Conservation (phyloP, 257 asterid species). For the Solanum neorickii region DNA sequence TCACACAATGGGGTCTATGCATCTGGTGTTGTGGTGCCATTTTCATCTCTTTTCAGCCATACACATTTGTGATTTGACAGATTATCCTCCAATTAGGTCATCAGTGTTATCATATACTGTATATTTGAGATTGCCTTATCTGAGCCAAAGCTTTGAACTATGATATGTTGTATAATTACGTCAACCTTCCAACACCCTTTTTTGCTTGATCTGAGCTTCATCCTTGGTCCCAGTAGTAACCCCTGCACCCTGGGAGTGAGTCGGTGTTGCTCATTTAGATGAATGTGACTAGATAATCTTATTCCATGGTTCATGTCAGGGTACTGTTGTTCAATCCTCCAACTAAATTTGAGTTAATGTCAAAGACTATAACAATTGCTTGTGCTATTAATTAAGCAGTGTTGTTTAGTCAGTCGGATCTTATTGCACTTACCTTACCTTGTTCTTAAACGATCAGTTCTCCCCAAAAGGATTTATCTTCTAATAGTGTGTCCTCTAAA, state of each 20-base stretch:
- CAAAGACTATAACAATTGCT: background rate
- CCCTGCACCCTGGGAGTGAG: background rate
- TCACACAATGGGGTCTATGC: background rate
- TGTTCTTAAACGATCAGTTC: background rate
- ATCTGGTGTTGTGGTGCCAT: background rate
- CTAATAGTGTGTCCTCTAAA: background rate
- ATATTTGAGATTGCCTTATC: background rate
- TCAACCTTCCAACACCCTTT: background rate
- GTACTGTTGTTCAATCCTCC: background rate
- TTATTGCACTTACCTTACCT: background rate
- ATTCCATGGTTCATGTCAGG: background rate
- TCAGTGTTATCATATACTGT: background rate
- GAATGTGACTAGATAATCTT: background rate
- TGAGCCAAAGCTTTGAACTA: background rate
- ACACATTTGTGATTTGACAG: background rate
- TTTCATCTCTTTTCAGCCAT: background rate
- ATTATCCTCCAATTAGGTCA: background rate
- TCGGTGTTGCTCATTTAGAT: background rate
- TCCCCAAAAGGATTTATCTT: background rate
- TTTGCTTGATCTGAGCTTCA: background rate
- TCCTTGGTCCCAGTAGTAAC: background rate
- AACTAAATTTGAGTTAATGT: background rate
- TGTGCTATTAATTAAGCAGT: background rate
- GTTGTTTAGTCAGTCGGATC: background rate
- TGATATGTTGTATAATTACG: background rate